Evolutionary conservation across 2,329 filamentous ascomycete genomes (phyloP).

Genomic region (Colletotrichum australisinense): DNA sequence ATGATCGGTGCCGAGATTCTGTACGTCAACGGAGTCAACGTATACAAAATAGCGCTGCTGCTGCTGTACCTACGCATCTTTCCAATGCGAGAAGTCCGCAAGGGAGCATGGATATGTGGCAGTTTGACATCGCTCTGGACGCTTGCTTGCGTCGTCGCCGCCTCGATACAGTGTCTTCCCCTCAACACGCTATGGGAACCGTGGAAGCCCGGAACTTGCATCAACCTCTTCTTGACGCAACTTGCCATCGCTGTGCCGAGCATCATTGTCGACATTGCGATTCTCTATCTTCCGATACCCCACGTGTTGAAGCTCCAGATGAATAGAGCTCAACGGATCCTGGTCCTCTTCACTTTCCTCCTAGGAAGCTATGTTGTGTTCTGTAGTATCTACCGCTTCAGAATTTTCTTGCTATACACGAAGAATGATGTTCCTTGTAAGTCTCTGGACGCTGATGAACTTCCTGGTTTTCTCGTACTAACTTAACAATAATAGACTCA

Average conservation of each 20-base stretch:
- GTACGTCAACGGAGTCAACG: constrained; percentile 34
- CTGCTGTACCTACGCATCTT: constrained; percentile 57
- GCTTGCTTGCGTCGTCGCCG: constrained; percentile 26
- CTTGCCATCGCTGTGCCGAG: constrained; percentile 25
- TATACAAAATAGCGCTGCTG: constrained; percentile 51
- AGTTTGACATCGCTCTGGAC: constrained; percentile 22
- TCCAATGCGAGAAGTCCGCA: constrained; percentile 43
- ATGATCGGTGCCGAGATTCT: constrained; percentile 32
- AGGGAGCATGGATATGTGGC: constrained; percentile 27
- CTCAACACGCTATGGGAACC: constrained; percentile 29
- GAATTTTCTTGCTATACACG: constrained; percentile 19
- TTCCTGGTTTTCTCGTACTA: background rate
- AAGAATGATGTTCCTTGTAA: constrained; percentile 27
- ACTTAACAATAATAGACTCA: background rate
- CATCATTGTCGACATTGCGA: constrained; percentile 30
- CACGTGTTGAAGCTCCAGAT: constrained; percentile 31
- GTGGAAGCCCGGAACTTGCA: constrained; percentile 29
- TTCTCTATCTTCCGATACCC: constrained; percentile 29
- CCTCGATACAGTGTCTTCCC: constrained; percentile 21
- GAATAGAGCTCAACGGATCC: constrained; percentile 17
- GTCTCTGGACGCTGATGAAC: background rate
- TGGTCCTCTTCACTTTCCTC: constrained; percentile 28
- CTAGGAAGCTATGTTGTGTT: constrained; percentile 32
- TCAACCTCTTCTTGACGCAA: constrained; percentile 30
- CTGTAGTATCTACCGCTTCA: constrained; percentile 27